Conservation (phyloP, 1,139 yeast genomes). For the Taphrina wiesneri region DNA sequence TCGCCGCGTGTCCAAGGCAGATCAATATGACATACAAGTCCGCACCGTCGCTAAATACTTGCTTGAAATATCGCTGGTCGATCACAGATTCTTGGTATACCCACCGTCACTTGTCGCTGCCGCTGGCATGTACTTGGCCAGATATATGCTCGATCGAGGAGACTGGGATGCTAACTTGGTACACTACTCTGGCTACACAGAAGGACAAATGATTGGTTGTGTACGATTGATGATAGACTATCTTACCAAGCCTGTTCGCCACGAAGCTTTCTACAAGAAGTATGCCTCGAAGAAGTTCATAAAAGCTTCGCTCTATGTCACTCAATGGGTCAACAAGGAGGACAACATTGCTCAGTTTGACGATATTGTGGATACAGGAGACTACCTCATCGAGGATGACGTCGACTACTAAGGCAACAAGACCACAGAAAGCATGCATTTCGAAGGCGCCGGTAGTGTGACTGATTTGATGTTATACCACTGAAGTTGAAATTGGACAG, state of each 20-base stretch:
- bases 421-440: not conserved
- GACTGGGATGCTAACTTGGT: conserved; percentile 69
- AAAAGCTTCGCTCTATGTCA: conserved; percentile 54
- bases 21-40: conserved; percentile 87
- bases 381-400: conserved; percentile 11
- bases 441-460: not conserved
- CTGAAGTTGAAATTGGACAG: not conserved
- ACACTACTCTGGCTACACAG: conserved; percentile 87
- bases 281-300: conserved; percentile 87
- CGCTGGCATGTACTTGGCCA: conserved; percentile 84
- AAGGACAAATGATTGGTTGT: conserved; percentile 68
- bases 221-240: conserved; percentile 75
- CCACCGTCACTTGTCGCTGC: conserved; percentile 86
- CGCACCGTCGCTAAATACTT: conserved; percentile 90
- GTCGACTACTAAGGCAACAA: conserved; percentile 10
- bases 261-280: conserved; percentile 91
- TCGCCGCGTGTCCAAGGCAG: conserved; percentile 91
- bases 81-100: conserved; percentile 74
- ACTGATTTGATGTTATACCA: not conserved
- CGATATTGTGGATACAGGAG: conserved; percentile 15
- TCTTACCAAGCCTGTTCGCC: conserved; percentile 76
- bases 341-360: conserved; percentile 5
- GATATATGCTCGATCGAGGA: conserved; percentile 72
- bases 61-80: conserved; percentile 77
- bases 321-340: conserved; percentile 37